A percentile compares a stretch with the other conserved stretches of the same genome.
These are phyloP conservation scores for Tremella fuciformis DNA, from an alignment of 768 basidiomycete species.

Conservation along the genomic window DNA sequence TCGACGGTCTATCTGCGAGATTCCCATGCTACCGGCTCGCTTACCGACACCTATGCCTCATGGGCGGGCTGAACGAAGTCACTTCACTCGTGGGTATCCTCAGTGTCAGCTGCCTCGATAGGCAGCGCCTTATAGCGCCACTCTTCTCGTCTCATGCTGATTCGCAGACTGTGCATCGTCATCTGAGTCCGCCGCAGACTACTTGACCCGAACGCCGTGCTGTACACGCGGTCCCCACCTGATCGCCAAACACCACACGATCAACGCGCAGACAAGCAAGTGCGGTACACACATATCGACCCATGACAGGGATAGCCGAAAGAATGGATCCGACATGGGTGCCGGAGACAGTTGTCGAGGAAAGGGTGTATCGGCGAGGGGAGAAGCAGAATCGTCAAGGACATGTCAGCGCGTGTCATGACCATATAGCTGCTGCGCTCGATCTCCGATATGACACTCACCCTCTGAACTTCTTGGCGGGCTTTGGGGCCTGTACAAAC, in stretches of 20 bases:
- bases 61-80: no score
- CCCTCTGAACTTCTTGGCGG: conserved; percentile 44
- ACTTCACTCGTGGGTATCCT: no score
- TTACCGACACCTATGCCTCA: no score
- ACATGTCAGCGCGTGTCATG: conserved; percentile 5
- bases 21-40: no score
- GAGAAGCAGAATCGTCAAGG: not conserved
- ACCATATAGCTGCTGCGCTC: not conserved
- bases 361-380: no score
- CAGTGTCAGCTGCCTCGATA: no score
- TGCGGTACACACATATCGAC: not conserved
- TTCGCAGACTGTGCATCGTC: not conserved
- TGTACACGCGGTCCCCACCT: conserved; percentile 48
- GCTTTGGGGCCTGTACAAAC: conserved; percentile 31
- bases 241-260: not conserved
- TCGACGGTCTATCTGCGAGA: no score
- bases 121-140: not conserved
- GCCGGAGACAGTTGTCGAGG: not conserved
- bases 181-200: no score
- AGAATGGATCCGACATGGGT: not conserved
- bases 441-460: conserved; percentile 19
- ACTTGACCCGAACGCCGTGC: conserved; percentile 37
- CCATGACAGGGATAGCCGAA: not conserved
- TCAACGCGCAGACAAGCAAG: not conserved
- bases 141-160: no score